Conservation (phyloP, 73 alveolate species). For the Diophrys sp. region DNA sequence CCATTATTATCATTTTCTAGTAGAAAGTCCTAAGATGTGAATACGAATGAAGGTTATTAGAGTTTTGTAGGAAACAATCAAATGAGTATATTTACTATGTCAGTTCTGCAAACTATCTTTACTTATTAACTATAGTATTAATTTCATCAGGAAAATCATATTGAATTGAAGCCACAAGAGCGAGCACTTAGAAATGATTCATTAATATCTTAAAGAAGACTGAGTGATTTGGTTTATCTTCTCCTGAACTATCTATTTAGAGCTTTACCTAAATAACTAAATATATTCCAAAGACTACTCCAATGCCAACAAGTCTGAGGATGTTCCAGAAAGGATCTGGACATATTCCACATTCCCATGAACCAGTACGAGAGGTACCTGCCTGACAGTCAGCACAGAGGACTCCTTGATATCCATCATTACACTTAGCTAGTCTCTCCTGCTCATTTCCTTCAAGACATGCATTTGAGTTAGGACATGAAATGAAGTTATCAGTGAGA, state of each 20-base stretch:
- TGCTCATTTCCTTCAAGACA: constrained; percentile 35
- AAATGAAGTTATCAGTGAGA: constrained; percentile 22
- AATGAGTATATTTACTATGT: too few species aligned
- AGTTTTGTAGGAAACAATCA: too few species aligned
- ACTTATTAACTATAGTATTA: too few species aligned
- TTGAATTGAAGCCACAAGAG: constrained; percentile 10
- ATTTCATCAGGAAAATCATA: constrained; percentile 10
- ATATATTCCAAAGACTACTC: constrained; percentile 4
- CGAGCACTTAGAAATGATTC: constrained; percentile 47
- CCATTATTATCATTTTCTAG: constrained; percentile 10
- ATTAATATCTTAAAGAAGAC: constrained; percentile 47
- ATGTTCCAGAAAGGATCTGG: constrained; percentile 27
- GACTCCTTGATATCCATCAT: constrained; percentile 63
- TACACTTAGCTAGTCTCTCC: too few species aligned
- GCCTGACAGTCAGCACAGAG: constrained; percentile 55
- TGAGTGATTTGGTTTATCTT: constrained; percentile 13
- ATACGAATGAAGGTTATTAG: too few species aligned
- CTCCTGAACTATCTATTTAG: constrained; percentile 40
- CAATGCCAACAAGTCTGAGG: constrained; percentile 5
- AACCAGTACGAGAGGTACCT: constrained; percentile 35
- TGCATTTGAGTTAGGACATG: constrained; percentile 31
- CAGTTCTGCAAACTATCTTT: too few species aligned
- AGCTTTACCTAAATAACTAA: constrained; percentile 27
- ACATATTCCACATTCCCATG: constrained; percentile 49
- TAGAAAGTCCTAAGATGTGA: neutral